These are phyloP conservation scores for Cutaneotrichosporon sp. DNA, from an alignment of 1,284 basidiomycete genomes.

Conservation along the genomic window DNA sequence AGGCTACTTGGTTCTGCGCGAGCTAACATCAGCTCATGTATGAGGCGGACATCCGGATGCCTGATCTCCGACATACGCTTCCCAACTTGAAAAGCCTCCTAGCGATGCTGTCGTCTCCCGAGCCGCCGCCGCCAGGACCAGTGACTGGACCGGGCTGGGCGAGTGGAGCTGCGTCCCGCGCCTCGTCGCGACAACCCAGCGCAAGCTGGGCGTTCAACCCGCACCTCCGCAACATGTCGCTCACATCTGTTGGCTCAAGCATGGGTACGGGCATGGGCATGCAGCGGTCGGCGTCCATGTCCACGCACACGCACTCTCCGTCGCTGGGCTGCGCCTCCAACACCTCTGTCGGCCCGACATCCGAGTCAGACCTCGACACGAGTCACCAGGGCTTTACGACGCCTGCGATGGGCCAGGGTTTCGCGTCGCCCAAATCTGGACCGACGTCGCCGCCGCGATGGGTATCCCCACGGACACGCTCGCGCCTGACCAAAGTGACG, in stretches of 20 bases:
- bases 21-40: constrained; percentile 67
- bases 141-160: constrained; percentile 17
- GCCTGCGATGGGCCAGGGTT: background rate
- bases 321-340: constrained; percentile 1
- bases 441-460: background rate
- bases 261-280: no score
- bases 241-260: background rate
- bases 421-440: no score
- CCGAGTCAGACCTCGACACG: background rate
- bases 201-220: background rate
- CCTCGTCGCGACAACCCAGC: constrained; percentile 11
- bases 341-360: background rate
- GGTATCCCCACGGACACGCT: background rate
- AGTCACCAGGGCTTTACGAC: background rate
- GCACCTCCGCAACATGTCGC: background rate
- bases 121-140: constrained; percentile 21
- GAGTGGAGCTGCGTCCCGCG: constrained; percentile 12
- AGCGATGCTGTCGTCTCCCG: constrained; percentile 59
- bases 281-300: background rate
- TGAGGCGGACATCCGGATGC: constrained; percentile 73
- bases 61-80: constrained; percentile 91
- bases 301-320: background rate
- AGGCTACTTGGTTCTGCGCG: constrained; percentile 32
- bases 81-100: constrained; percentile 93
- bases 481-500: background rate